Evolutionary conservation across 208 protist species (phyloP).

Genomic region (Strigomonas culicis): DNA sequence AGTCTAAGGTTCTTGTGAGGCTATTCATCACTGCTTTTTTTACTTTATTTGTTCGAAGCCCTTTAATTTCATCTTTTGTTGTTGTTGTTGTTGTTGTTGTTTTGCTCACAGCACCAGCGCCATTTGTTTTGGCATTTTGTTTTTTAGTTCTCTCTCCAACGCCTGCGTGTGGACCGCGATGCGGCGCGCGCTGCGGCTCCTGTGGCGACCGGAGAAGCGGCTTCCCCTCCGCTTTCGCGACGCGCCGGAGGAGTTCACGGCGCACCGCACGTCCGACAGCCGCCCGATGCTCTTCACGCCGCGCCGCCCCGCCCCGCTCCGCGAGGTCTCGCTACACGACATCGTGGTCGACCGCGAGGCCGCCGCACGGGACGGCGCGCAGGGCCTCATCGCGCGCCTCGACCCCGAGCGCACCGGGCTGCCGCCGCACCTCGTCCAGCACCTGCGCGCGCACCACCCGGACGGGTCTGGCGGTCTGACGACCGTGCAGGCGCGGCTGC

Average conservation of each 20-base stretch:
- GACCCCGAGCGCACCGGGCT: constrained; percentile 82
- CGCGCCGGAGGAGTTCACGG: constrained; percentile 81
- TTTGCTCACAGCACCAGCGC: too few relatives aligned
- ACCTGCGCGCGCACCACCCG: constrained; percentile 9
- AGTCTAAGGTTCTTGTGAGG: too few relatives aligned
- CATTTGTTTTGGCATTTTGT: too few relatives aligned
- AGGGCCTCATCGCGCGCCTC: constrained; percentile 57
- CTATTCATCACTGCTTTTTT: too few relatives aligned
- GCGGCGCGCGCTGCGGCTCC: not conserved
- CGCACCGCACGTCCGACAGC: constrained; percentile 50
- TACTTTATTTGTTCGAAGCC: too few relatives aligned
- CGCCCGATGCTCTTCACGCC: constrained; percentile 82
- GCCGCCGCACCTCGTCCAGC: constrained; percentile 59
- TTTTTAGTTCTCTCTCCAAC: too few relatives aligned
- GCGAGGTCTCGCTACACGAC: constrained; percentile 25
- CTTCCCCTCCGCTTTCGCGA: constrained; percentile 76
- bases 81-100: not conserved
- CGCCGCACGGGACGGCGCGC: constrained; percentile 20
- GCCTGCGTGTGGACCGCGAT: not conserved
- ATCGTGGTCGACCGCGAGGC: constrained; percentile 15
- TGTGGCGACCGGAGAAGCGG: constrained; percentile 65
- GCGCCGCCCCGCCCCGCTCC: constrained; percentile 58
- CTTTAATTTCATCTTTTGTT: too few relatives aligned
- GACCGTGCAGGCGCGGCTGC: constrained; percentile 74
- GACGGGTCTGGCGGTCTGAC: constrained; percentile 41